Evolutionary conservation across 2,329 filamentous ascomycete species (phyloP).

Genomic region (Verticillium nonalfalfae): DNA sequence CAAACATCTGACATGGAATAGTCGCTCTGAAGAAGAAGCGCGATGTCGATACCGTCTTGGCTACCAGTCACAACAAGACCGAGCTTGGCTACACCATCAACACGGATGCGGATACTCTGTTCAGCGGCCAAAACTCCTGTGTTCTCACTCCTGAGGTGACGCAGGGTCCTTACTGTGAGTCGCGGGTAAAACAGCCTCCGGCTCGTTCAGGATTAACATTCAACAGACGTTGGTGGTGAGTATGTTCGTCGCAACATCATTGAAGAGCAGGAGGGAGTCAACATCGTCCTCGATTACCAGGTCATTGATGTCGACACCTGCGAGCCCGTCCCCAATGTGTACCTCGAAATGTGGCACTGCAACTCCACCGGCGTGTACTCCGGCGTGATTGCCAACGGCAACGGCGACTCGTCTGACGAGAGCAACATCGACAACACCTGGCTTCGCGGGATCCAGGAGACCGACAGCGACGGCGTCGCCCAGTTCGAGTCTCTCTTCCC

Average conservation of each 20-base stretch:
- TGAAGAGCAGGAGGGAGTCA: conserved; percentile 32
- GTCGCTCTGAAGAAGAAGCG: conserved; percentile 19
- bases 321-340: conserved; percentile 28
- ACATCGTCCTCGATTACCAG: conserved; percentile 33
- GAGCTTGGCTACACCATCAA: conserved; percentile 20
- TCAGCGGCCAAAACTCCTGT: conserved; percentile 32
- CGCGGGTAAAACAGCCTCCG: accelerated
- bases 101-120: conserved; percentile 21
- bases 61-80: conserved; percentile 26
- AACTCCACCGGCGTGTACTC: conserved; percentile 39
- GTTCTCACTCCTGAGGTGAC: conserved; percentile 39
- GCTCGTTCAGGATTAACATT: background rate
- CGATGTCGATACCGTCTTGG: conserved; percentile 22
- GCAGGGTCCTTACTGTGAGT: conserved; percentile 38
- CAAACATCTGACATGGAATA: background rate
- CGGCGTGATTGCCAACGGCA: conserved; percentile 27
- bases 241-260: conserved; percentile 30
- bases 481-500: conserved; percentile 36
- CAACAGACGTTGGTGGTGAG: conserved; percentile 25
- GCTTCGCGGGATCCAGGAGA: conserved; percentile 31
- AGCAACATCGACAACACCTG: conserved; percentile 26
- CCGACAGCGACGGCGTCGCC: conserved; percentile 30
- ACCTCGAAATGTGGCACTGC: conserved; percentile 37
- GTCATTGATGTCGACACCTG: conserved; percentile 35
- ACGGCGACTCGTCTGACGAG: conserved; percentile 21